phyloP scores from a whole-genome alignment of 2,329 filamentous ascomycete species.

The Drechmeria coniospora region DNA sequence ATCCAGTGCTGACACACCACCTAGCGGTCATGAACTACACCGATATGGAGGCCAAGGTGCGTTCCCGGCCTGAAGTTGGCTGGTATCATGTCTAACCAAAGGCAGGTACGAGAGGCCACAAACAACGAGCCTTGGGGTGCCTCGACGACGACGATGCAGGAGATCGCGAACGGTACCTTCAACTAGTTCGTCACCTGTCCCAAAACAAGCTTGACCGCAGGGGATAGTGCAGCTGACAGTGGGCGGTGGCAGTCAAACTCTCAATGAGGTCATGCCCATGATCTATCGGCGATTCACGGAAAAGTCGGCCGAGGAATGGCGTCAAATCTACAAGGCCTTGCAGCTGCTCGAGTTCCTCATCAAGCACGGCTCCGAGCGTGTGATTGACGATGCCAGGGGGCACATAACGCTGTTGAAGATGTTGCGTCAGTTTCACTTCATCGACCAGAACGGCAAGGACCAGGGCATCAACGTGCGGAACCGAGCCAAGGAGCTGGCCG shows the following conservation, averaged over 20 bases:
- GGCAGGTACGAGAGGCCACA: slow-evolving; percentile 83
- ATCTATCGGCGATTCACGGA: slow-evolving; percentile 99
- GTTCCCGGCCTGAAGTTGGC: slow-evolving; percentile 5
- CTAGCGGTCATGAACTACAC: slow-evolving; percentile 95
- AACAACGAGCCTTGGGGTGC: slow-evolving; percentile 98
- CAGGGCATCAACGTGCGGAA: slow-evolving; percentile 97
- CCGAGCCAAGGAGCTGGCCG: slow-evolving; percentile 85
- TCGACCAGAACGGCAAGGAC: slow-evolving; percentile 92
- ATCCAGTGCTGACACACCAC: slow-evolving; percentile 13
- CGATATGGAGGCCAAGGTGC: slow-evolving; percentile 66
- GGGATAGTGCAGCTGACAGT: too few relatives aligned
- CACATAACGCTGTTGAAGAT: slow-evolving; percentile 94
- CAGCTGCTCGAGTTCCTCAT: slow-evolving; percentile 94
- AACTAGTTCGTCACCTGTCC: slow-evolving; percentile 59
- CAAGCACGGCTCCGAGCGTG: slow-evolving; percentile 94
- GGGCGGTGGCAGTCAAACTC: slow-evolving; percentile 75
- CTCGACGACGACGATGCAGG: slow-evolving; percentile 77
- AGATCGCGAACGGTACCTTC: slow-evolving; percentile 94
- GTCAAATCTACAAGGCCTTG: slow-evolving; percentile 96
- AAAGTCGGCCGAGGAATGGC: slow-evolving; percentile 95
- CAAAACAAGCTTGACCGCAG: too few relatives aligned
- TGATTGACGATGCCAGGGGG: slow-evolving; percentile 91
- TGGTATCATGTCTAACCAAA: slow-evolving; percentile 4
- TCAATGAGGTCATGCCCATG: slow-evolving; percentile 99
- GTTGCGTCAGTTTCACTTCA: slow-evolving; percentile 96